Base-by-base conservation (phyloP, 2,329 filamentous ascomycete genomes). In the Nakataea oryzae region DNA sequence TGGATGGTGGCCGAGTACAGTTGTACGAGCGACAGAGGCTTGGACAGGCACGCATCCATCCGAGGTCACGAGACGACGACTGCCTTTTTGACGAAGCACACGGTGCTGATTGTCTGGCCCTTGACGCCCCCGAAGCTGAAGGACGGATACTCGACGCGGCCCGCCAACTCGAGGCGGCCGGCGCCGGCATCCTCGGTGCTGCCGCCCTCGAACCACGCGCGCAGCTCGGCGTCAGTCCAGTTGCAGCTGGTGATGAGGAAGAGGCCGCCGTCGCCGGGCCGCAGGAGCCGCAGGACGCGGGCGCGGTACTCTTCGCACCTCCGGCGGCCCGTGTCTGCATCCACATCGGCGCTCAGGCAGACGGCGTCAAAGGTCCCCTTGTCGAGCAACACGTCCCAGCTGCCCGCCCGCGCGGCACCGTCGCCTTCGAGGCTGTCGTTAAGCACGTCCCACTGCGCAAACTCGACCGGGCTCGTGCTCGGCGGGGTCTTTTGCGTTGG, bases 321-420 rank as follows among this genome's bases (percentile, higher is more conserved):
- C 61, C 88, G 82, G 50, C 83, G 77, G 59, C 59, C 59, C 28
- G 41, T 55, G 17, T 66, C 70, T 61, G 75, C 75, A 66, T 80
- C 78, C 32, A 71, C 73, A 66, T 86, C 85, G 62, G 80, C 79
- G 61, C 81, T 84, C n/a, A 97, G 78, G 59, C 87, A 92, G 41
- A 99, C 89, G 13, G 95, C 95, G 78, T 99, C 95, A 73, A 97
- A 99, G 0, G 95, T 99, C 57, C 95, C 95, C 76, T 99, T 99
- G 75, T 99, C 95, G n/a, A 97, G 82, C 0, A 97, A 88, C 0
- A 97, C 85, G 74, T 97, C 92, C 77, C 93, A 97, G 0, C 89
- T 89, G 0, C 73, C 72, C 0, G 59, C 34, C 47, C 14, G 60
- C 26, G 28, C 61, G 27, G 68, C 63, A n/a, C 75, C 68, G 2